Percentiles rank a stretch among this genome's conserved stretches.
These are phyloP conservation scores for Neonectria sp. DNA, from an alignment of 2,329 filamentous ascomycete species.

Conservation along the genomic window DNA sequence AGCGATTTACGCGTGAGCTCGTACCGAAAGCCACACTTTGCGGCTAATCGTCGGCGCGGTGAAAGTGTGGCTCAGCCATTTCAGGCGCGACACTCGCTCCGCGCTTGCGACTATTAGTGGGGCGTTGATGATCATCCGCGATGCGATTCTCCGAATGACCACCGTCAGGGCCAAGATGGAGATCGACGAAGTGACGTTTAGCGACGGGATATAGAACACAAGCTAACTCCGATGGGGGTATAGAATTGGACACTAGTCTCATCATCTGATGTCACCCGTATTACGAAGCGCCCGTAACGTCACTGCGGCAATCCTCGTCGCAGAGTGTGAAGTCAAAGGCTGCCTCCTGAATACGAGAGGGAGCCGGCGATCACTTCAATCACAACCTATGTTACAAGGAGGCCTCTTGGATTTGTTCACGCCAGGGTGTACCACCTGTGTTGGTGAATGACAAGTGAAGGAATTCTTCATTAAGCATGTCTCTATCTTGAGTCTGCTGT, in stretches of 20 bases:
- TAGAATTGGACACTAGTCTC: slow-evolving; percentile 21
- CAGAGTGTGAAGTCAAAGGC: slow-evolving; percentile 8
- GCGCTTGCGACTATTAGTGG: slow-evolving; percentile 41
- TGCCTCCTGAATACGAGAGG: slow-evolving; percentile 38
- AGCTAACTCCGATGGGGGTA: slow-evolving; percentile 20
- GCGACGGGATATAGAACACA: slow-evolving; percentile 16
- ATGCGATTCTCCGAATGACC: slow-evolving; percentile 35
- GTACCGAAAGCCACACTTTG: slow-evolving; percentile 11
- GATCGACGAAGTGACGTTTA: slow-evolving; percentile 44
- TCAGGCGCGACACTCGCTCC: slow-evolving; percentile 13
- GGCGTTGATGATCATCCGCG: slow-evolving; percentile 36
- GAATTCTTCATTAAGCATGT: slow-evolving; percentile 46
- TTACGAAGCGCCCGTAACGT: slow-evolving; percentile 36
- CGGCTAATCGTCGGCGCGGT: slow-evolving; percentile 40
- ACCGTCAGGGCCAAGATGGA: slow-evolving; percentile 36
- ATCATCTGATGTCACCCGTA: slow-evolving; percentile 17
- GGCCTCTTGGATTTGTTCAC: slow-evolving; percentile 24
- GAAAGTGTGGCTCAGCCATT: slow-evolving; percentile 35
- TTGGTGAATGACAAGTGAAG: slow-evolving; percentile 25
- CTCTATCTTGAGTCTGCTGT: slow-evolving; percentile 45
- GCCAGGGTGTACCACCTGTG: slow-evolving; percentile 9
- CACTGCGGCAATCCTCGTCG: slow-evolving; percentile 29
- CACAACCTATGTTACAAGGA: slow-evolving; percentile 19
- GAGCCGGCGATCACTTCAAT: slow-evolving; percentile 37
- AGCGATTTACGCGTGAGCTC: slow-evolving; percentile 41